These are phyloP conservation scores for Aspergillus fumigatus DNA, from an alignment of 2,329 filamentous ascomycete species.

Conservation along the genomic window DNA sequence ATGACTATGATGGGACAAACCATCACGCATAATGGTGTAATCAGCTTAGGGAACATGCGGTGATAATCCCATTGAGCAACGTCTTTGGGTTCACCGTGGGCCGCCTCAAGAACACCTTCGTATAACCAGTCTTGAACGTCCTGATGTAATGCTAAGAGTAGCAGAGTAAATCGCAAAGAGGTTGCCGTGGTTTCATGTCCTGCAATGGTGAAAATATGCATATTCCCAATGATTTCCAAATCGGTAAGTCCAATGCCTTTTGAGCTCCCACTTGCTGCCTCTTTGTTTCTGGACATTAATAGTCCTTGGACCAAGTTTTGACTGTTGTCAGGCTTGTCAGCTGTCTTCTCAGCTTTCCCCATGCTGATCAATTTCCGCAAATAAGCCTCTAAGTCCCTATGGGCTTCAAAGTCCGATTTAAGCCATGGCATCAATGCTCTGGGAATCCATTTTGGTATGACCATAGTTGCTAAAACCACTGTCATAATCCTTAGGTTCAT, in stretches of 20 bases:
- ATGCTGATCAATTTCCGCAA: conserved; percentile 10
- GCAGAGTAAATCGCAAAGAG: conserved; percentile 40
- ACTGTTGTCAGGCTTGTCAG: not conserved
- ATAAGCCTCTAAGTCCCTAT: conserved; percentile 19
- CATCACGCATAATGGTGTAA: conserved; percentile 20
- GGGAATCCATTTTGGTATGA: conserved; percentile 18
- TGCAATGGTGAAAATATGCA: conserved; percentile 48
- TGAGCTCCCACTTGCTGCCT: not conserved
- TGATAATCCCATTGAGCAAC: conserved; percentile 32
- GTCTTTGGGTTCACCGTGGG: conserved; percentile 12
- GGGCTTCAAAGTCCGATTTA: conserved; percentile 28
- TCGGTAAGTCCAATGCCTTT: conserved; percentile 11
- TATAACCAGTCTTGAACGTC: conserved; percentile 45
- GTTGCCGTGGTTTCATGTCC: conserved; percentile 51
- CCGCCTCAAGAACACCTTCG: conserved; percentile 35
- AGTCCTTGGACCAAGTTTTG: conserved; percentile 15
- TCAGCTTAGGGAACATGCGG: conserved; percentile 37
- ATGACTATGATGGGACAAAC: conserved; percentile 8
- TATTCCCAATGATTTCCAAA: conserved; percentile 47
- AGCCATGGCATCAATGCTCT: conserved; percentile 21
- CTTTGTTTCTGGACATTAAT: conserved; percentile 2
- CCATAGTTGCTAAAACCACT: conserved; percentile 14
- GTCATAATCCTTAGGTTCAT: conserved; percentile 12
- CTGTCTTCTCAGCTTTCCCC: conserved; percentile 24
- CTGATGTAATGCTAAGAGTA: conserved; percentile 43